Evolutionary conservation across 2,329 filamentous ascomycete species (phyloP), one percentile per base, ranked within the genome.

Genomic region (Sarocladium kiliense): DNA sequence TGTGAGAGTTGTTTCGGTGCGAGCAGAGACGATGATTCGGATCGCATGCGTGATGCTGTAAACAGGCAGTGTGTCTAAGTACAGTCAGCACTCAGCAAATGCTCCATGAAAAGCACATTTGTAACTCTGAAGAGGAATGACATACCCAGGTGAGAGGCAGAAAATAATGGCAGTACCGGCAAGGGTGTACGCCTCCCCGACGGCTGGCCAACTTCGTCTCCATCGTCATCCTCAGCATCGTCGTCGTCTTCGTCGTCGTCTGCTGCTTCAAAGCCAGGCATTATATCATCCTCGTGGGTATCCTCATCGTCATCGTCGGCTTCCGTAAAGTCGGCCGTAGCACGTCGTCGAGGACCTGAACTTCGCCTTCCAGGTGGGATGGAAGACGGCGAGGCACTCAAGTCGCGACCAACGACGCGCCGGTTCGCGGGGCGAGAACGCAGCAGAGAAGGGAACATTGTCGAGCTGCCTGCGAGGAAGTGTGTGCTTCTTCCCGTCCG

Each of bases 31-130:
- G 56, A 97, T 80, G 54, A 91, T 85, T 61, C 93, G 88, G 59
- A 97, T 92, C 30, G 89, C 85, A 71, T 97, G 93, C 26, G 92
- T 96, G 61, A 95, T 85, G 69, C 86, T 88, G 76, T 97, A 97
- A 56, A 96, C 85, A 19, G 93, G 92, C 6, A 97, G 79, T 10
- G 87, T 81, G 73, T 96, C 92, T 93, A 18, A 21, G 60, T 30
- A 58, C 53, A 57, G 57, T 27, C 36, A 50, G 41, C n/a, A n/a
- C 16, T 30, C 19, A 39, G 27, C 23, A 27, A 12, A 50, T 9
- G 25, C 12, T 32, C 23, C 32, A 9, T 27, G 45, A 30, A 19
- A n/a, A 71, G 63, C 57, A 18, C 41, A 21, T 6, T 44, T 21
- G 9, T 23, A 9, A n/a, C 9, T 21, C 23, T 44, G 6, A 10